These are phyloP conservation scores for Aspergillus sparsus DNA, from an alignment of 495 filamentous ascomycete genomes.

Conservation along the genomic window DNA sequence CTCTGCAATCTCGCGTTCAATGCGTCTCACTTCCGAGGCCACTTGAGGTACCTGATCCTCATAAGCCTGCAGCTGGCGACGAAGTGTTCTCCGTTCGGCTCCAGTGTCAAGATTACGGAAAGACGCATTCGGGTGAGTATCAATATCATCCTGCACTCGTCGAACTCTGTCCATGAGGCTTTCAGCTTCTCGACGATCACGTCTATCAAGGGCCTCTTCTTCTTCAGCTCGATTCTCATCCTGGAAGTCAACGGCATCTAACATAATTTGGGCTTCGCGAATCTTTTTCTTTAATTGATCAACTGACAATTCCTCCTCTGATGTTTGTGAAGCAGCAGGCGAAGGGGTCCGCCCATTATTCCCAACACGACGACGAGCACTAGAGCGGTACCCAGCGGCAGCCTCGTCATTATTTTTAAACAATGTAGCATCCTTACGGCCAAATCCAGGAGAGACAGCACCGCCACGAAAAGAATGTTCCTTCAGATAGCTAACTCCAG, in stretches of 20 bases:
- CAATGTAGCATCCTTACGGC: slow-evolving; percentile 90
- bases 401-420: slow-evolving; percentile 96
- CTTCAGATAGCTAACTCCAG: slow-evolving; percentile 97
- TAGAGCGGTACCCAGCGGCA: slow-evolving; percentile 83
- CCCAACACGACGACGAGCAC: slow-evolving; percentile 80
- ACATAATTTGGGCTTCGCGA: slow-evolving; percentile 87
- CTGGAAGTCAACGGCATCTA: slow-evolving; percentile 97
- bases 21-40: slow-evolving; percentile 85
- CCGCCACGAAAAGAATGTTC: slow-evolving; percentile 83
- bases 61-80: slow-evolving; percentile 82
- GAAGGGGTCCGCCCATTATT: slow-evolving; percentile 75
- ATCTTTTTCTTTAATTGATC: slow-evolving; percentile 93
- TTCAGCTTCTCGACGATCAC: slow-evolving; percentile 88
- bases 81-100: slow-evolving; percentile 80
- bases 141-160: slow-evolving; percentile 95
- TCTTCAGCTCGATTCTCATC: slow-evolving; percentile 89
- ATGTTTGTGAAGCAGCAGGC: slow-evolving; percentile 71
- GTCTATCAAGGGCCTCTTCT: slow-evolving; percentile 87
- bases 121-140: slow-evolving; percentile 79
- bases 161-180: slow-evolving; percentile 91
- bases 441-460: slow-evolving; percentile 38
- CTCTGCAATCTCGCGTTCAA: slow-evolving; percentile 91
- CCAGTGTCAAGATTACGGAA: slow-evolving; percentile 75
- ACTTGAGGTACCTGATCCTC: slow-evolving; percentile 90
- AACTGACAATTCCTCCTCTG: slow-evolving; percentile 78